These are phyloP conservation scores for Diaporthe nobilis DNA, from an alignment of 2,329 filamentous ascomycete species.

Conservation along the genomic window DNA sequence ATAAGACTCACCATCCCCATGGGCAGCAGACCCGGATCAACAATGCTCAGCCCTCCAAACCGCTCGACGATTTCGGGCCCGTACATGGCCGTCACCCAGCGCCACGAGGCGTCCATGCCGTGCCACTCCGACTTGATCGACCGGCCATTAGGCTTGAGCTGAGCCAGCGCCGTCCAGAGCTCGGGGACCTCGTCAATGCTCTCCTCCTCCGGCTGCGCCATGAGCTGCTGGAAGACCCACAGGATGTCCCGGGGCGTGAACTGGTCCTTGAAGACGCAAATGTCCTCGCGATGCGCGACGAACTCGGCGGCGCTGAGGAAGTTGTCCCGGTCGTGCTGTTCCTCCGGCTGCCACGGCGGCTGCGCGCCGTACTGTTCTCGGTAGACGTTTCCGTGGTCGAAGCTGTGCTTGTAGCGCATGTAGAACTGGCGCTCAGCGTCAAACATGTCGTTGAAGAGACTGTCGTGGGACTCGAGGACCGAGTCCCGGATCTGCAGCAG, in stretches of 20 bases:
- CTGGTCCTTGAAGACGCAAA: slow-evolving; percentile 48
- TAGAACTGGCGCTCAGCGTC: slow-evolving; percentile 54
- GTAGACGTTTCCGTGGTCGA: slow-evolving; percentile 48
- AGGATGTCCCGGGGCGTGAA: slow-evolving; percentile 46
- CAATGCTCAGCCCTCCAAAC: slow-evolving; percentile 61
- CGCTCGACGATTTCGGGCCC: slow-evolving; percentile 59
- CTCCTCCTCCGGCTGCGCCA: slow-evolving; percentile 50
- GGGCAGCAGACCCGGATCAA: slow-evolving; percentile 60
- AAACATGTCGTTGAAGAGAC: slow-evolving; percentile 51
- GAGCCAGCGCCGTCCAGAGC: slow-evolving; percentile 43
- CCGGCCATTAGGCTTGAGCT: not conserved
- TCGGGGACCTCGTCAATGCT: slow-evolving; percentile 47
- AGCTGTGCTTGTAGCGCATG: slow-evolving; percentile 51
- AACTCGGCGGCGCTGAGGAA: slow-evolving; percentile 65
- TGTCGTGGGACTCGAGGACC: slow-evolving; percentile 49
- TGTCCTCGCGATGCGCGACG: slow-evolving; percentile 57
- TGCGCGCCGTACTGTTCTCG: slow-evolving; percentile 40
- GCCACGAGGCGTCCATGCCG: slow-evolving; percentile 59
- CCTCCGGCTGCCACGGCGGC: slow-evolving; percentile 50
- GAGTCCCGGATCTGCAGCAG: slow-evolving; percentile 56
- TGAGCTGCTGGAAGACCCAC: slow-evolving; percentile 54
- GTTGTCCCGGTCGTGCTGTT: slow-evolving; percentile 48
- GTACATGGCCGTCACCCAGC: slow-evolving; percentile 62
- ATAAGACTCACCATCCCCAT: slow-evolving; percentile 63
- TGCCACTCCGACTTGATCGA: slow-evolving; percentile 48